These are phyloP conservation scores for Psilocybe tampanensis DNA, from an alignment of 768 basidiomycete species.

Conservation along the genomic window DNA sequence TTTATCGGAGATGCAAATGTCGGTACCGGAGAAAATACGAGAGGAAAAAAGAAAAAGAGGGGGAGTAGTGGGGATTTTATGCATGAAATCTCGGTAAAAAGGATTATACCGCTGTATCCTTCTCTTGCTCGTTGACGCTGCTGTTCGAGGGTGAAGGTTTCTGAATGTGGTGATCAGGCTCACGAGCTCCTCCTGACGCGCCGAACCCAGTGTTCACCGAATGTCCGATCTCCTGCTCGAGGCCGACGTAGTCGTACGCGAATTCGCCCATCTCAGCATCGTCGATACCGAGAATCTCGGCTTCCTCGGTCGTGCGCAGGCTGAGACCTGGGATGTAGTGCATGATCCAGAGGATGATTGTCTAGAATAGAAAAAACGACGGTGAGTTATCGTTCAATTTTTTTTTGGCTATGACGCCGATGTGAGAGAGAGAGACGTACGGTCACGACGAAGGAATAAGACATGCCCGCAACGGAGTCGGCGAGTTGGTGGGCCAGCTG, in stretches of 20 bases:
- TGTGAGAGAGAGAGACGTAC: conserved; percentile 38
- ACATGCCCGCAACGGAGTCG: conserved; percentile 64
- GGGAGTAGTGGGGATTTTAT: no score
- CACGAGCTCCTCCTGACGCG: conserved; percentile 24
- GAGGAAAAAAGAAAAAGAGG: background rate
- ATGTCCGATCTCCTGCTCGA: conserved; percentile 61
- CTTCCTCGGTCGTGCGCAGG: conserved; percentile 66
- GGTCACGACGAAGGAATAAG: conserved; percentile 78
- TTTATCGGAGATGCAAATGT: background rate
- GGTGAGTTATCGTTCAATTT: background rate
- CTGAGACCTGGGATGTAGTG: conserved; percentile 82
- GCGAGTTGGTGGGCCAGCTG: conserved; percentile 90
- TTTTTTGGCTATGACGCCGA: background rate
- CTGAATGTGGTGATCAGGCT: conserved; percentile 27
- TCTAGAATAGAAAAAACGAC: conserved; percentile 37
- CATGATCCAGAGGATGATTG: conserved; percentile 86
- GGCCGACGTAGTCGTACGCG: conserved; percentile 83
- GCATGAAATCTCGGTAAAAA: no score
- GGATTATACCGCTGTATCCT: no score
- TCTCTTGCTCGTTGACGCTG: conserved; percentile 1
- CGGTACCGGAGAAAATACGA: background rate
- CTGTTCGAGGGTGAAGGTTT: background rate
- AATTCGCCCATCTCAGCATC: conserved; percentile 90
- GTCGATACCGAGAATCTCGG: conserved; percentile 85
- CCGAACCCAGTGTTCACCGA: conserved; percentile 21